Percentiles rank a stretch among this genome's conserved stretches.
phyloP scores from a whole-genome alignment of 352 stramenopile genomes.

The Phytophthora cryptogea region DNA sequence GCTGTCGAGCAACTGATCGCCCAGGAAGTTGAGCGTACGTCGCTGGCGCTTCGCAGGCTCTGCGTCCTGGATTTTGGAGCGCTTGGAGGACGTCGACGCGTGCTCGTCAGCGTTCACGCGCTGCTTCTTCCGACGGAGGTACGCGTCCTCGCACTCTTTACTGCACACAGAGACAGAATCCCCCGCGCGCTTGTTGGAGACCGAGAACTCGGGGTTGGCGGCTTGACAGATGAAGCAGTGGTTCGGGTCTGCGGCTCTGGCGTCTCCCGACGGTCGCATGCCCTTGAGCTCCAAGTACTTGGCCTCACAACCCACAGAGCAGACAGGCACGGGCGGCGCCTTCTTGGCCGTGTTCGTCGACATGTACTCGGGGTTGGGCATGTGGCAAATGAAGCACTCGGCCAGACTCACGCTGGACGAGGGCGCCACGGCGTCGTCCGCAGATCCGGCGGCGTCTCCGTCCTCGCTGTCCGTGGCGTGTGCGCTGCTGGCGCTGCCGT shows the following conservation, averaged over 20 bases:
- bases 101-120: constrained; percentile 25
- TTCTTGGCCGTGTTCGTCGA: constrained; percentile 63
- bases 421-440: constrained; percentile 24
- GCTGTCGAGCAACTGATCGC: constrained; percentile 73
- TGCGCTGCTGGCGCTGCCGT: constrained; percentile 38
- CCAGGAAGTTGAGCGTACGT: constrained; percentile 72
- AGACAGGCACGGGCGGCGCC: constrained; percentile 61
- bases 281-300: constrained; percentile 64
- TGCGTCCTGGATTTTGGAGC: constrained; percentile 35
- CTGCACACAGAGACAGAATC: constrained; percentile 66
- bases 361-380: constrained; percentile 67
- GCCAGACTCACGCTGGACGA: constrained; percentile 29
- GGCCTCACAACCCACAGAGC: constrained; percentile 55
- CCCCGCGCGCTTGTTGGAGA: constrained; percentile 55
- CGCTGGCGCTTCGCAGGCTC: constrained; percentile 50
- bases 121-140: constrained; percentile 48
- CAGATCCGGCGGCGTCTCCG: constrained; percentile 33
- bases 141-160: constrained; percentile 66
- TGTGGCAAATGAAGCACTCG: constrained; percentile 63
- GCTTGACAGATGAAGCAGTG: constrained; percentile 71
- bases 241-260: constrained; percentile 28
- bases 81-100: constrained; percentile 24
- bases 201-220: constrained; percentile 66
- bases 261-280: constrained; percentile 38
- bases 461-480: constrained; percentile 49